Base-by-base conservation (phyloP, 768 basidiomycete genomes). In the Mycena metata region DNA sequence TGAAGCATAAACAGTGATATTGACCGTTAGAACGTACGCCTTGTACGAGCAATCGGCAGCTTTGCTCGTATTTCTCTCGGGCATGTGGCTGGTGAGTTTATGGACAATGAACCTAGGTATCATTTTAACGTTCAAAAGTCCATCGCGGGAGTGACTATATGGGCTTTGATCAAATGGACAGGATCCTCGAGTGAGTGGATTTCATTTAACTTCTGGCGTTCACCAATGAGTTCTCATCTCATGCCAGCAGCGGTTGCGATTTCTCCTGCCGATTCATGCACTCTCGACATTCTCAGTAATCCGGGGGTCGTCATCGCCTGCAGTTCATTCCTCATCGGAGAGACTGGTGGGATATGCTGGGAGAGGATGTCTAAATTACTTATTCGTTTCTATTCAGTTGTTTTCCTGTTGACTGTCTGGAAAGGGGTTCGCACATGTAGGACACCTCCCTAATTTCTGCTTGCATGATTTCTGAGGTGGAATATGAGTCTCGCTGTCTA, bases 381-480 rank as follows among this genome's bases (percentile, higher is more conserved):
- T n/a, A n/a, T 23, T 13, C 12, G 9, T 41, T 24, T 49, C 47
- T 12, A 46, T 51, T 39, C 46, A 65, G 64, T 65, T 23, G 23
- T 65, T 36, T 10, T 65, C n/a, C 64, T 65, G 56, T 43, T 65
- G 11, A 65, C 64, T 24, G 21, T 43, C 42, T 65, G 64, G 64
- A 65, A 33, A 26, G 64, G 64, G 13, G 12, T 65, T 24, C 39
- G 19, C 42, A 65, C 64, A 26, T 65, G 64, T 65, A n/a, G n/a
- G 64, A 33, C 26, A 21, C 12, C 7, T 3, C 43, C 8, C 5
- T 39, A 30, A 16, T 24, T 54, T 19, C n/a, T n/a, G n/a, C 11
- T n/a, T 63, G n/a, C n/a, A n/a, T 60, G 21, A 5, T 35, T 49
- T 11, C 35, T 60, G 7, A 62, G 5, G 21, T 24, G 36, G 13